Evolutionary conservation across 1,284 basidiomycete genomes (phyloP), one percentile per base, ranked within the genome.

Genomic region (Cerioporus squamosus): DNA sequence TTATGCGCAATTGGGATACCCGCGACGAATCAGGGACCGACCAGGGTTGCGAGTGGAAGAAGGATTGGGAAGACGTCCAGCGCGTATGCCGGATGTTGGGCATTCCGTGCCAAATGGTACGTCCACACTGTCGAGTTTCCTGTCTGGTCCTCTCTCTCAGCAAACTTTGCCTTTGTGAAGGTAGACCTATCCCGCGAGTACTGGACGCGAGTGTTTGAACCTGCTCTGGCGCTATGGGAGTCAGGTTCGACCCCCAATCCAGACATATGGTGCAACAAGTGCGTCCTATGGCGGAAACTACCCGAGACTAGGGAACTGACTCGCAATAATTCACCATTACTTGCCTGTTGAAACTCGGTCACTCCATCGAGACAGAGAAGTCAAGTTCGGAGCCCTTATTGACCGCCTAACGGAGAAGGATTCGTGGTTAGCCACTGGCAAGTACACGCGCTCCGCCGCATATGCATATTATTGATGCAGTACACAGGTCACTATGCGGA

Each of bases 1-100:
- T 91, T 74, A 98, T 98, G 97, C 86, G 94, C 23, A 98, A 98
- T 65, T 98, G 97, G 96, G 95, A 88, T 66, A 87, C 82, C 17
- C 81, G 84, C 48, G 85, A 90, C 67, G 90, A 90, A 74, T 85
- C 80, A 44, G 90, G 82, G 43, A 83, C 81, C 8, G 87, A 91
- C 67, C 79, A 81, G 33, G 93, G 94, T 0, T 98, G 97, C 70
- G 90, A 94, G 69, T 98, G 97, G 97, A 91, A 98, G 74, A 89
- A 87, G 55, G 96, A 98, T 68, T 98, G 93, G 93, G 84, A 91
- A 55, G 93, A 97, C 68, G 96, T 98, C 1, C 87, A 89, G 66
- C 76, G 78, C 8, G 92, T 97, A 9, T 95, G 94, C 70, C 80
- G 72, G 57, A 81, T 81, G 65, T 80, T 86, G 53, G 91, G 78